These are phyloP conservation scores for Ascochyta koolunga DNA, from an alignment of 2,329 filamentous ascomycete species.

Conservation along the genomic window DNA sequence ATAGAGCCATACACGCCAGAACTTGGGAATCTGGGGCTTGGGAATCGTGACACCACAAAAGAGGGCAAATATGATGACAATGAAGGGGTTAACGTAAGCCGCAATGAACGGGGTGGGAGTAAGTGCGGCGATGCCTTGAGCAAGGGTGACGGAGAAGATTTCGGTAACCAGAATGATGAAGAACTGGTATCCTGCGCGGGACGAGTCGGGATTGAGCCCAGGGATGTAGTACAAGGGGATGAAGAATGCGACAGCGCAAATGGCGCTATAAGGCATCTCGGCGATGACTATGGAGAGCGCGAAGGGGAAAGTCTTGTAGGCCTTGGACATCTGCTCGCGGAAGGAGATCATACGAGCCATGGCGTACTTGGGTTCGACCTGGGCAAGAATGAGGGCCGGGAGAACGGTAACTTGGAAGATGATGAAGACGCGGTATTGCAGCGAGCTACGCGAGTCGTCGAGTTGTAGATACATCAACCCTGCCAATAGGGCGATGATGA, in stretches of 20 bases:
- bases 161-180: slow-evolving; percentile 84
- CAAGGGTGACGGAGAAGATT: slow-evolving; percentile 81
- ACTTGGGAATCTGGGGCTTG: slow-evolving; percentile 74
- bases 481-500: slow-evolving; percentile 77
- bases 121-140: slow-evolving; percentile 73
- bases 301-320: slow-evolving; percentile 83
- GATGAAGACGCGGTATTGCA: slow-evolving; percentile 87
- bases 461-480: slow-evolving; percentile 81
- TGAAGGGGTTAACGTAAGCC: slow-evolving; percentile 73
- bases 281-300: slow-evolving; percentile 77
- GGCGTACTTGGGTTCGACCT: slow-evolving; percentile 85
- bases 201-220: slow-evolving; percentile 67
- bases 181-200: slow-evolving; percentile 83
- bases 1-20: slow-evolving; percentile 83
- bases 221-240: slow-evolving; percentile 85
- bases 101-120: slow-evolving; percentile 82
- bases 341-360: slow-evolving; percentile 82
- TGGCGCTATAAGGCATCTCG: slow-evolving; percentile 81
- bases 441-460: slow-evolving; percentile 73
- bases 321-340: slow-evolving; percentile 83
- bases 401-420: slow-evolving; percentile 90
- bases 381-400: slow-evolving; percentile 79
- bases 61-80: slow-evolving; percentile 73
- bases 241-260: slow-evolving; percentile 83
- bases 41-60: slow-evolving; percentile 90